Evolutionary conservation across 192 early-diverging fungal genomes (phyloP).

Genomic region (Ramicandelaber brevisporus): DNA sequence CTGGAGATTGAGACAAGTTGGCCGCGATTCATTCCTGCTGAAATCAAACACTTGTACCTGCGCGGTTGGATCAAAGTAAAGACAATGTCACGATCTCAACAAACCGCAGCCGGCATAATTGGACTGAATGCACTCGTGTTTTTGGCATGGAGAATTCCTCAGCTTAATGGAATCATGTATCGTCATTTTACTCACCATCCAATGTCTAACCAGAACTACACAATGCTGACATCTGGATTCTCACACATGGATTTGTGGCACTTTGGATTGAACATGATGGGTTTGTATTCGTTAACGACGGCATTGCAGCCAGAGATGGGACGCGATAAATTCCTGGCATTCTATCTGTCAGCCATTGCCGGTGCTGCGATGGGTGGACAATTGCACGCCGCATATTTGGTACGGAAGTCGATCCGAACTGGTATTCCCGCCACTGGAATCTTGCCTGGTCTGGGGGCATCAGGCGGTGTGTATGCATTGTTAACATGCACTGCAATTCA

Average conservation of each 20-base stretch:
- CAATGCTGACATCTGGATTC: conserved; percentile 54
- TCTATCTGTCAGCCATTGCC: conserved; percentile 50
- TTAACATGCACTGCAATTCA: conserved; percentile 27
- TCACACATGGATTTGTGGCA: conserved; percentile 50
- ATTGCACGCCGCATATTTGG: conserved; percentile 15
- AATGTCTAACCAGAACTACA: conserved; percentile 29
- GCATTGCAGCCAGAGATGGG: conserved; percentile 22
- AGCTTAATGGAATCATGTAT: conserved; percentile 37
- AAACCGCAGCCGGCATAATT: no score
- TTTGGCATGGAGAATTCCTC: conserved; percentile 43
- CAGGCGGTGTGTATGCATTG: conserved; percentile 52
- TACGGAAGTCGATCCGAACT: no score
- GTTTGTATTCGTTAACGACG: conserved; percentile 35
- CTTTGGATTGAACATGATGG: conserved; percentile 59
- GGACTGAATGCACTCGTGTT: conserved; percentile 52
- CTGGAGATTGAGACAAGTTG: no score
- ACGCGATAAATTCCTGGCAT: conserved; percentile 43
- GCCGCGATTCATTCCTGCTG: no score
- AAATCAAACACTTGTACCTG: no score
- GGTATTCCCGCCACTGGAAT: conserved; percentile 13
- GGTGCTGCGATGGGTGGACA: conserved; percentile 40
- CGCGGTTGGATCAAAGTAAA: no score
- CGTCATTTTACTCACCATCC: conserved; percentile 61
- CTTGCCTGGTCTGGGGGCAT: conserved; percentile 51
- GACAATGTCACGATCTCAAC: no score